Base-by-base conservation (phyloP, 768 basidiomycete species). In the Boletus subparvulus region DNA sequence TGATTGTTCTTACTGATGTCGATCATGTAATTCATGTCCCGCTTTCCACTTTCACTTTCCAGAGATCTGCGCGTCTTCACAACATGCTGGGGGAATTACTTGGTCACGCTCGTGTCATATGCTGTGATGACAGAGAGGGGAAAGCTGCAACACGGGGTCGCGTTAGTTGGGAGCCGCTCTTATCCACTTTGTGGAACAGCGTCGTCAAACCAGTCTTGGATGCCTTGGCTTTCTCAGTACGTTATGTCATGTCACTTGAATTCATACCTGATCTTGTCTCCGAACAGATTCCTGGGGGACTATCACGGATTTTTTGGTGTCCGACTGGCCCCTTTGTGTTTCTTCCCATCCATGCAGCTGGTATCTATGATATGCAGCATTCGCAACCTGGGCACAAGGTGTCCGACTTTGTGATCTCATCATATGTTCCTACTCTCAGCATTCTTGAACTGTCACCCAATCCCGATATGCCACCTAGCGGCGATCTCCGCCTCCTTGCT, bases 111-210 rank as follows among this genome's bases (percentile, higher is more conserved):
- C 45, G 45, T 28, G 50, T 6, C 9, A 21, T 8, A 21, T 12
- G 6, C 16, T 24, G 1, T 10, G 47, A 45, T 14, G 42, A 45
- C 4, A 42, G 57, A n/a, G 10, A 14, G 32, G 59, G 50, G 17
- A 39, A 36, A 16, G 17, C 7, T 33, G 21, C 21, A 4, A 17
- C 26, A 12, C 46, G 24, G 40, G 35, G 19, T 1, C 2, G 4
- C 26, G 4, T 26, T 7, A 47, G 37, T 11, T 59, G 57, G 57
- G 37, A 47, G 16, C 13, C 28, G 3, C 1, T 54, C 36, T 44
- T 60, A 30, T 48, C 60, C 3, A 16, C 13, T 6, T 16, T 61
- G 19, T 61, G 60, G 60, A 60, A 47, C 10, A 26, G 43, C 3
- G n/a, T 54, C 10, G 37, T 59, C 10, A 44, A 54, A 44, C 60